These are phyloP conservation scores for Penicillium steckii DNA, from an alignment of 495 filamentous ascomycete genomes.

Conservation along the genomic window DNA sequence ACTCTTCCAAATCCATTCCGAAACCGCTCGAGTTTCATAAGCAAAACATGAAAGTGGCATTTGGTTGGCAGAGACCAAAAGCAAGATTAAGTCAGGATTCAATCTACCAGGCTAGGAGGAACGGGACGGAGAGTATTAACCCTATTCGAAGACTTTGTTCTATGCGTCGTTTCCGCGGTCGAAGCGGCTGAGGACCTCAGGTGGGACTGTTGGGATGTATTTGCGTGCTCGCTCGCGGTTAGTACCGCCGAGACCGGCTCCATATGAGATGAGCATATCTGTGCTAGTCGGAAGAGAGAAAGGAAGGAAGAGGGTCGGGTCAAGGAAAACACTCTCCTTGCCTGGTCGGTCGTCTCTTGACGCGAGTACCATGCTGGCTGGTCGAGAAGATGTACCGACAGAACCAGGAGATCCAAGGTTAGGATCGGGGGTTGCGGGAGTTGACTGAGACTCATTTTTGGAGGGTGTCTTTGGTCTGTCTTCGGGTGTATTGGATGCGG, in stretches of 20 bases:
- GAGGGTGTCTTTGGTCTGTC: constrained; percentile 45
- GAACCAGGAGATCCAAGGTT: constrained; percentile 26
- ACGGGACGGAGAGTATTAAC: neutral
- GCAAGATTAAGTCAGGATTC: neutral
- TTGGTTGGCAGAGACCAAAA: neutral
- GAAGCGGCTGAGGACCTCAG: constrained; percentile 88
- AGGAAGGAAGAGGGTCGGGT: constrained; percentile 89
- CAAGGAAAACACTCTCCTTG: constrained; percentile 64
- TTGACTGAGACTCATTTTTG: constrained; percentile 37
- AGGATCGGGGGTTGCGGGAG: constrained; percentile 22
- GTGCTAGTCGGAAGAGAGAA: constrained; percentile 94
- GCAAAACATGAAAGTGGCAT: neutral
- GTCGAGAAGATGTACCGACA: constrained; percentile 24
- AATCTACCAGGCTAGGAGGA: neutral
- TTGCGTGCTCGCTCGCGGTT: constrained; percentile 90
- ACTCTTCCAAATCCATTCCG: neutral
- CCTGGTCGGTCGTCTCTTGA: constrained; percentile 35
- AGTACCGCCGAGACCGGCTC: constrained; percentile 88
- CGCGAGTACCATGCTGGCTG: constrained; percentile 13
- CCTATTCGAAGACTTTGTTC: neutral
- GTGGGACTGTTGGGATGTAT: constrained; percentile 94
- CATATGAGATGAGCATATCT: constrained; percentile 94
- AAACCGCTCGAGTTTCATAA: neutral
- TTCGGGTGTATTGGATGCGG: constrained; percentile 19
- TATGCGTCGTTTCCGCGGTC: constrained; percentile 54